Evolutionary conservation across 441 rosid species (phyloP).

Genomic region (Lepidium campestre): DNA sequence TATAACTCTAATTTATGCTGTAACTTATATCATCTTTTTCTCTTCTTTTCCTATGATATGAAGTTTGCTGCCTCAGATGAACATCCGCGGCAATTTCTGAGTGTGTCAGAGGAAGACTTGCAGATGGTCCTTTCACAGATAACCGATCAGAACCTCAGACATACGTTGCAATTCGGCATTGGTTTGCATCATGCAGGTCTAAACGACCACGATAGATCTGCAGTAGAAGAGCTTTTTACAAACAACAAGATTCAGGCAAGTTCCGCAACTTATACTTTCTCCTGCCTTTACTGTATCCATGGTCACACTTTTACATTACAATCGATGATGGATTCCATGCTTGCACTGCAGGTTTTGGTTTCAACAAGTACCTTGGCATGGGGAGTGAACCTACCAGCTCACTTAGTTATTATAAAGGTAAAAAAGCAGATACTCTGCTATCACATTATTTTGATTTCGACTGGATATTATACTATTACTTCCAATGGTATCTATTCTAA

Average conservation of each 20-base stretch:
- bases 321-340: slow-evolving; percentile 7
- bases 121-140: slow-evolving; percentile 98
- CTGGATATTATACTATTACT: neutral
- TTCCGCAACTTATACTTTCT: slow-evolving; percentile 15
- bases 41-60: slow-evolving; percentile 27
- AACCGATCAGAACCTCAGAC: slow-evolving; percentile 91
- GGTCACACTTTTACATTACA: neutral
- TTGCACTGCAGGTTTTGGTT: slow-evolving; percentile 69
- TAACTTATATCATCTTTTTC: neutral
- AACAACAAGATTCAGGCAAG: slow-evolving; percentile 96
- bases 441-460: neutral
- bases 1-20: neutral
- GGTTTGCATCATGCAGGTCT: slow-evolving; percentile 99
- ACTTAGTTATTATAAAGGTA: slow-evolving; percentile 97
- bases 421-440: slow-evolving; percentile 12
- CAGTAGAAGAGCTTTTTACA: slow-evolving; percentile 91
- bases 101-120: slow-evolving; percentile 80
- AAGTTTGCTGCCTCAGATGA: slow-evolving; percentile 97
- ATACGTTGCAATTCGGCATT: slow-evolving; percentile 94
- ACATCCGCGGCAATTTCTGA: slow-evolving; percentile 86
- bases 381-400: slow-evolving; percentile 99
- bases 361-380: slow-evolving; percentile 98
- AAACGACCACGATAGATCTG: slow-evolving; percentile 92
- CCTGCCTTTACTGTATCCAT: neutral
- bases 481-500: neutral